A percentile compares a stretch with the other conserved stretches of the same genome.
These are phyloP conservation scores for Cyclocybe cylindracea DNA, from an alignment of 768 basidiomycete genomes.

Conservation along the genomic window DNA sequence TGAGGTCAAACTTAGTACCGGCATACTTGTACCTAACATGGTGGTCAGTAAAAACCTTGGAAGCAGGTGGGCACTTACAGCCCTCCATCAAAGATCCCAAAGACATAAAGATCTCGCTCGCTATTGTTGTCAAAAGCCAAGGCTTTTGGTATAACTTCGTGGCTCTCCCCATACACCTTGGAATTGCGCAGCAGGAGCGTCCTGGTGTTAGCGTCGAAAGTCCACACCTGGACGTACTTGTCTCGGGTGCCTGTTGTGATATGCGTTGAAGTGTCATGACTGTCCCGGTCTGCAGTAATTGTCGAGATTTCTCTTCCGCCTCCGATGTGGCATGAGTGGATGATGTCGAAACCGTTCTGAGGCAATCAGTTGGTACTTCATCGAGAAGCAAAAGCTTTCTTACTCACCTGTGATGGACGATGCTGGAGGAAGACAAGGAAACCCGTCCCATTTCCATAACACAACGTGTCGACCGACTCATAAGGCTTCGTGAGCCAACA, in stretches of 20 bases:
- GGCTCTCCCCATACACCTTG: too few relatives aligned
- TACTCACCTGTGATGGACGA: slow-evolving; percentile 5
- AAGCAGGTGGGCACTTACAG: slow-evolving; percentile 1
- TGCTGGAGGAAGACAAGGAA: slow-evolving; percentile 9
- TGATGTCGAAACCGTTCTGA: slow-evolving; percentile 4
- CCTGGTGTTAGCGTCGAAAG: too few relatives aligned
- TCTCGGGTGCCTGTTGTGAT: too few relatives aligned
- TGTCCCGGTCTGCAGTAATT: too few relatives aligned
- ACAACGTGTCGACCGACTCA: slow-evolving; percentile 10
- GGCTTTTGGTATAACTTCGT: too few relatives aligned
- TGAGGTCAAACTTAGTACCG: too few relatives aligned
- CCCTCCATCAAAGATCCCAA: slow-evolving; percentile 7
- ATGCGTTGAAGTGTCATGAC: too few relatives aligned
- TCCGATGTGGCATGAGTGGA: slow-evolving; percentile 4
- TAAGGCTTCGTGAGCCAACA: slow-evolving; percentile 11
- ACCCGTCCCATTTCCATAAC: slow-evolving; percentile 12
- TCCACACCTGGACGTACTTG: too few relatives aligned
- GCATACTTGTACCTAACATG: not conserved
- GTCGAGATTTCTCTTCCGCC: slow-evolving; percentile 5
- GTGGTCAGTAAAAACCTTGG: not conserved
- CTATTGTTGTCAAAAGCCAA: not conserved
- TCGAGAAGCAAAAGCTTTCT: not conserved
- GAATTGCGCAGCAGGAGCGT: too few relatives aligned
- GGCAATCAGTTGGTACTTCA: too few relatives aligned
- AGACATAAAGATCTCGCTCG: slow-evolving; percentile 5